phyloP scores from a whole-genome alignment of 1,284 basidiomycete genomes.

The Trichosporon ovoides region DNA sequence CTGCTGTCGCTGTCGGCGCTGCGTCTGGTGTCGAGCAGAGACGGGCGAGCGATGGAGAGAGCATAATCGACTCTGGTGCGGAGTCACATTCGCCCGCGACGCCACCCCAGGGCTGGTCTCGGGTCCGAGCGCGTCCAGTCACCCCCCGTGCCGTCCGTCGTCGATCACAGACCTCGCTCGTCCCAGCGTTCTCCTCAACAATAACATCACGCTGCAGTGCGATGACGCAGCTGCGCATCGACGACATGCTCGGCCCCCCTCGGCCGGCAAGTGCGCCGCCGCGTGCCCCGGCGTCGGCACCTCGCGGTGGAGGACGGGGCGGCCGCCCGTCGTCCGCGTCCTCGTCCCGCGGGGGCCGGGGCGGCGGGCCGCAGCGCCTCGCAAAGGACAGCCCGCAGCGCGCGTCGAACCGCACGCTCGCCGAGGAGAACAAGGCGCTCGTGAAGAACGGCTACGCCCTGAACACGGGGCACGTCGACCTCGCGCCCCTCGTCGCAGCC shows the following conservation, averaged over 20 bases:
- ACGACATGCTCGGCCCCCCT: neutral
- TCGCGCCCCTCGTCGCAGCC: neutral
- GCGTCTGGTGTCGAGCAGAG: too few species aligned
- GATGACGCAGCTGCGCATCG: conserved; percentile 1
- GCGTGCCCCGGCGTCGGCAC: neutral
- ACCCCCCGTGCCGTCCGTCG: neutral
- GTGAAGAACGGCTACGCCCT: conserved; percentile 8
- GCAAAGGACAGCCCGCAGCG: neutral
- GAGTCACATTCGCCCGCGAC: too few species aligned
- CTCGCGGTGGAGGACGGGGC: too few species aligned
- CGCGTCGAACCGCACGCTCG: conserved; percentile 4
- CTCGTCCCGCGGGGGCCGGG: too few species aligned
- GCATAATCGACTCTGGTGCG: too few species aligned
- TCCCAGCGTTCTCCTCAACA: neutral
- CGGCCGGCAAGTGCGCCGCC: neutral
- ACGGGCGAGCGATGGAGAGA: too few species aligned
- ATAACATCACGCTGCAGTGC: neutral
- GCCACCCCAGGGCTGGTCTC: neutral
- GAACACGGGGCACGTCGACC: conserved; percentile 7
- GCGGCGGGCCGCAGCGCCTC: neutral
- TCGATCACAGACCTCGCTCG: neutral
- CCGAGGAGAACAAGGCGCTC: conserved; percentile 13
- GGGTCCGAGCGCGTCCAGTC: neutral
- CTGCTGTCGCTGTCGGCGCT: too few species aligned
- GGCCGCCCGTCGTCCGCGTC: too few species aligned